phyloP scores from a whole-genome alignment of 257 asterid genomes.

The Solanum chiquidenum region DNA sequence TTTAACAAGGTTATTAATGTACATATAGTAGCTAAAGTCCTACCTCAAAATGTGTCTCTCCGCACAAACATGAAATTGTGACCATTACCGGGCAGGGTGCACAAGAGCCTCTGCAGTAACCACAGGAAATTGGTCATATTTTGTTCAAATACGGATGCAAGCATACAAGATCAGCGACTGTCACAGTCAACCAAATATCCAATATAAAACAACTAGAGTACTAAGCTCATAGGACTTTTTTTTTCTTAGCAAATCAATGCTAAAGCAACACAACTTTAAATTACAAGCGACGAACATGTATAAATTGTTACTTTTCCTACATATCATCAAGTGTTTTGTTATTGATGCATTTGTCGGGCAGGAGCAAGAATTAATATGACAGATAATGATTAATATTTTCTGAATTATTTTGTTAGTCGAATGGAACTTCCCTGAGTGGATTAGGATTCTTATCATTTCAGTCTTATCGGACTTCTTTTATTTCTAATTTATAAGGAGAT shows the following conservation, averaged over 20 bases:
- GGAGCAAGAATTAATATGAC: not conserved
- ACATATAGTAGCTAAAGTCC: slow-evolving; percentile 14
- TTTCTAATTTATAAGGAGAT: not conserved
- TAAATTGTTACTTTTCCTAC: not conserved
- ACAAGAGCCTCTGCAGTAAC: slow-evolving; percentile 72
- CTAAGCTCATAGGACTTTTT: not conserved
- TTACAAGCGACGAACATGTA: not conserved
- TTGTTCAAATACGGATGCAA: not conserved
- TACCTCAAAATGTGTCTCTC: slow-evolving; percentile 81
- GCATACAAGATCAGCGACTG: not conserved
- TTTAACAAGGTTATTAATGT: not conserved
- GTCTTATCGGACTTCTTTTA: not conserved
- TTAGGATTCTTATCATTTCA: not conserved
- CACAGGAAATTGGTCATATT: slow-evolving; percentile 19
- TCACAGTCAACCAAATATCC: not conserved
- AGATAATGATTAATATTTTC: not conserved
- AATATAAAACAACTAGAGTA: not conserved
- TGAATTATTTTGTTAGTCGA: not conserved
- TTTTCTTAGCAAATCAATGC: not conserved
- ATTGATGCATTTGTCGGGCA: not conserved
- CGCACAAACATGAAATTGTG: slow-evolving; percentile 75
- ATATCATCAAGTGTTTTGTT: not conserved
- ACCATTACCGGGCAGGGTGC: slow-evolving; percentile 95
- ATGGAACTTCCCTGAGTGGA: not conserved
- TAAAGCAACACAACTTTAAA: not conserved